A percentile compares a stretch with the other conserved stretches of the same genome.
These are phyloP conservation scores for Talaromyces sp. DNA, from an alignment of 2,329 filamentous ascomycete genomes.

Conservation along the genomic window DNA sequence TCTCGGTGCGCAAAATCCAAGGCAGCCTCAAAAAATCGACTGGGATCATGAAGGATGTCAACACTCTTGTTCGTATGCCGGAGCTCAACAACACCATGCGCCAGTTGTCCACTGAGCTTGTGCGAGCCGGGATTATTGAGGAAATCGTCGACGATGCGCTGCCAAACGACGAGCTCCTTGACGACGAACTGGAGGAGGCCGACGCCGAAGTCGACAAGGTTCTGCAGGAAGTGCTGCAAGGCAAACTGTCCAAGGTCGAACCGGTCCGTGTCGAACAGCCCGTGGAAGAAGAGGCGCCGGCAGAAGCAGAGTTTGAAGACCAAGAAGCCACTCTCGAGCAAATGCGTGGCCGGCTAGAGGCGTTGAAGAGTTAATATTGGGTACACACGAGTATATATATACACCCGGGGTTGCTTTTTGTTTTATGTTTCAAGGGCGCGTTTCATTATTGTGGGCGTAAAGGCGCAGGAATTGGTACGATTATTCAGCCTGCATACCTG, in stretches of 20 bases:
- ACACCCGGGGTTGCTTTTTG: neutral
- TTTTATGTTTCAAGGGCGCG: neutral
- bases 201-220: conserved; percentile 90
- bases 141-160: conserved; percentile 90
- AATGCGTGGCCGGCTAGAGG: conserved; percentile 89
- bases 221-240: conserved; percentile 82
- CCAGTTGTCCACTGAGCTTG: conserved; percentile 78
- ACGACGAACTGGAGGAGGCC: conserved; percentile 68
- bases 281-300: conserved; percentile 45
- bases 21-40: conserved; percentile 81
- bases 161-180: conserved; percentile 66
- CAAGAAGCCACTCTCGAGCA: conserved; percentile 87
- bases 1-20: conserved; percentile 92
- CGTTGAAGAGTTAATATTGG: conserved; percentile 71
- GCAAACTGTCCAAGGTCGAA: conserved; percentile 65
- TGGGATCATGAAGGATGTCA: conserved; percentile 96
- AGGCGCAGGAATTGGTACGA: neutral
- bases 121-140: conserved; percentile 94
- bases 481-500: neutral
- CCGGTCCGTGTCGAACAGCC: conserved; percentile 53
- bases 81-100: conserved; percentile 86
- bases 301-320: conserved; percentile 73
- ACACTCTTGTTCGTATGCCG: conserved; percentile 75
- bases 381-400: neutral
- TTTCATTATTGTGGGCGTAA: neutral